Conservation (phyloP, 2,329 filamentous ascomycete genomes). For the Claviceps citrina region DNA sequence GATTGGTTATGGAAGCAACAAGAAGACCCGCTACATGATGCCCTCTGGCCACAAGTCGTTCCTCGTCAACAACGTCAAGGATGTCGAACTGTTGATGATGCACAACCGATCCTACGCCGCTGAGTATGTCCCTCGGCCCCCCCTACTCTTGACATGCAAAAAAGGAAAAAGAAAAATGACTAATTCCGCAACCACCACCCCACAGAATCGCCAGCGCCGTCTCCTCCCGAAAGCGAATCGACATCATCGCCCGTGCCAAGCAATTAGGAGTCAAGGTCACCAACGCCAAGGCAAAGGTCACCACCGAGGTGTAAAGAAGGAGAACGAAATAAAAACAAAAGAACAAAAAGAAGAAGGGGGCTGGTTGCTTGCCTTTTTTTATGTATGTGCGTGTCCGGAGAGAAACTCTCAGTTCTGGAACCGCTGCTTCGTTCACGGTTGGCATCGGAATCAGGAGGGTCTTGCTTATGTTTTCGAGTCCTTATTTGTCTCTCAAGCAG, state of each 20-base stretch:
- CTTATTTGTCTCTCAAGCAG: no score
- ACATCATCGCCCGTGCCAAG: slow-evolving; percentile 95
- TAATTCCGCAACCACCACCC: not conserved
- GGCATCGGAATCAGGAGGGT: slow-evolving; percentile 3
- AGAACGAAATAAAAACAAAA: not conserved
- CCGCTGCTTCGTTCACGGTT: slow-evolving; percentile 6
- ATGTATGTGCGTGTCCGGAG: not conserved
- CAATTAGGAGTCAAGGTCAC: slow-evolving; percentile 98
- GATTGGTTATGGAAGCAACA: slow-evolving; percentile 99
- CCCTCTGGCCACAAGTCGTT: slow-evolving; percentile 99
- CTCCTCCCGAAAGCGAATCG: slow-evolving; percentile 95
- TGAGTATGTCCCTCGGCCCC: slow-evolving; percentile 56
- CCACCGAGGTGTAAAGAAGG: slow-evolving; percentile 63
- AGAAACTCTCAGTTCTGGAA: slow-evolving; percentile 2
- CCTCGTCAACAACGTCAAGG: slow-evolving; percentile 91
- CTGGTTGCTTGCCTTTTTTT: not conserved
- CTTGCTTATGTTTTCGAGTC: not conserved
- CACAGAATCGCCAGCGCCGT: slow-evolving; percentile 90
- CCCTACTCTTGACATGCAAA: not conserved
- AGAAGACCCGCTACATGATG: slow-evolving; percentile 98
- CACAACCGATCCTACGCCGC: slow-evolving; percentile 99
- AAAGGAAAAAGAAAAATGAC: not conserved
- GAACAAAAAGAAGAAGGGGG: not conserved
- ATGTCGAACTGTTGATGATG: slow-evolving; percentile 97
- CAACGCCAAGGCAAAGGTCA: slow-evolving; percentile 97